phyloP scores from a whole-genome alignment of 371 early-diverging fungal genomes.

The Entomophthora muscae region DNA sequence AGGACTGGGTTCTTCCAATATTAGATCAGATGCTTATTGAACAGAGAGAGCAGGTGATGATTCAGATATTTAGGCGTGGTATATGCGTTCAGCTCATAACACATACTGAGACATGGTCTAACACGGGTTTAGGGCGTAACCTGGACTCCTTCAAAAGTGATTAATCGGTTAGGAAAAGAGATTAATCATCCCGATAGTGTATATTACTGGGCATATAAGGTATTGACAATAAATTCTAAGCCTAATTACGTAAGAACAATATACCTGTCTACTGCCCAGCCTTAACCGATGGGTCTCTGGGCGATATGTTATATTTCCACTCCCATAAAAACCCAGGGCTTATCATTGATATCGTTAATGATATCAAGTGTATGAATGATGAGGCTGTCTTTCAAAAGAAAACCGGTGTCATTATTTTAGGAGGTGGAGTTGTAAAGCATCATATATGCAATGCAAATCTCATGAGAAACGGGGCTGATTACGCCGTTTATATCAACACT shows the following conservation, averaged over 20 bases:
- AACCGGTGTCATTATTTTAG: constrained; percentile 95
- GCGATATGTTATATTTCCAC: constrained; percentile 99
- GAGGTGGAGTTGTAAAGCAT: constrained; percentile 98
- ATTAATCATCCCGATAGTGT: constrained; percentile 88
- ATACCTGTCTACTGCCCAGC: constrained; percentile 99
- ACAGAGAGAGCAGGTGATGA: constrained; percentile 41
- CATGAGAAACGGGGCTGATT: constrained; percentile 99
- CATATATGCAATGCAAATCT: constrained; percentile 99
- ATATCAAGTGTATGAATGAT: constrained; percentile 88
- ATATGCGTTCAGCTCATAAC: too few species aligned
- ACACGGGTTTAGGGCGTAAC: constrained; percentile 30
- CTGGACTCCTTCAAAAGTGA: constrained; percentile 92
- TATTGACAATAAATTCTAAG: constrained; percentile 10
- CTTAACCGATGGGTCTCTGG: constrained; percentile 96
- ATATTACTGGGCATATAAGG: constrained; percentile 92
- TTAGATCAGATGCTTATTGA: constrained; percentile 85
- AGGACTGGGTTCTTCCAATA: constrained; percentile 93
- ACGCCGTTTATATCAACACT: constrained; percentile 96
- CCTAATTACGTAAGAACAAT: constrained; percentile 43
- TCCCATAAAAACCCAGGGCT: constrained; percentile 87
- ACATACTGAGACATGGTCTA: too few species aligned
- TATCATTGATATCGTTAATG: constrained; percentile 88
- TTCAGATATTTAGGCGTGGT: background rate
- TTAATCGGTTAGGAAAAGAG: constrained; percentile 86
- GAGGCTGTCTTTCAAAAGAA: constrained; percentile 87